Evolutionary conservation across 192 early-diverging fungal species (phyloP), one percentile per base, ranked within the genome.

Genomic region (Umbelopsis isabellina): DNA sequence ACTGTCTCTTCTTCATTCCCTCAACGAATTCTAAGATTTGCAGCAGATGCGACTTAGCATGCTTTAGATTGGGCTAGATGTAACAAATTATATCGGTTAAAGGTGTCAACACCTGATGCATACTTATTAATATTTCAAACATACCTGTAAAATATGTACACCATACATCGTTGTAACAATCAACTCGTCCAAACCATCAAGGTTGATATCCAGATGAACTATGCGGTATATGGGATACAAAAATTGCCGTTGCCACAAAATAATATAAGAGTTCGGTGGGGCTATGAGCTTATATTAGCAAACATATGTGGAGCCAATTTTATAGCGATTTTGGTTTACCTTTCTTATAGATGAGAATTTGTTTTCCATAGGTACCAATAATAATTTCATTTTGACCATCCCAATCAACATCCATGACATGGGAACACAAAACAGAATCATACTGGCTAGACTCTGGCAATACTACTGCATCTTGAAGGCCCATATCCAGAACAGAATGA

Each of bases 391-490:
- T 80, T 47, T 74, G 73, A 21, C 84, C 86, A 72, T 88, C 86
- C 86, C 84, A 88, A 65, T 88, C 84, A 9, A 85, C 81, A 72
- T 88, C 86, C 80, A 84, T 79, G 7, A 83, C 75, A 68, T 88
- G 80, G 1, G 84, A 81, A 25, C 84, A 80, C 18, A 88, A 37
- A 12, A 88, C 83, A 64, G 84, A 86, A 70, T 88, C 86, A 69
- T 84, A 79, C 23, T 82, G 78, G 51, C 77, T 70, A 10, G 82
- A 88, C 51, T 86, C 83, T 12, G 75, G 76, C 15, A 88, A 68
- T n/a, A 82, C 76, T 25, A 61, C 82, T 45, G 21, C 79, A 73
- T 41, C 46, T 66, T 22, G 53, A 53, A 8, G 86, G 44, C 49
- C 79, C 76, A 71, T 79, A 25, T 45, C 68, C 81, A 12, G 70